Evolutionary conservation across 352 stramenopile species (phyloP).

Genomic region (Globisporangium alternatum): DNA sequence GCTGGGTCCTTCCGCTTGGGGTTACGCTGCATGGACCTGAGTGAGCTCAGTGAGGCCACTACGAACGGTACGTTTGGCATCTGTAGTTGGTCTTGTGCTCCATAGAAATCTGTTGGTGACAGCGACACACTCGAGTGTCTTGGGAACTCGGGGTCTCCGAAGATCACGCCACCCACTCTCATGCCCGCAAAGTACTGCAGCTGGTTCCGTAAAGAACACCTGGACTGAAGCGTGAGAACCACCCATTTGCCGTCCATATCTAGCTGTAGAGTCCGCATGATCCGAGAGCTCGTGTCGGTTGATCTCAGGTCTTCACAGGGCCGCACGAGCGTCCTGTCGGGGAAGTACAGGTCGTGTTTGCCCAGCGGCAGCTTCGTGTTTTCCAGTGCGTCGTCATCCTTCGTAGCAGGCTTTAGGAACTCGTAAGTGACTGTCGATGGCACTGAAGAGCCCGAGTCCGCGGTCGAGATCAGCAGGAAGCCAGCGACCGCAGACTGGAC

Average conservation of each 20-base stretch:
- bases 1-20: constrained; percentile 15
- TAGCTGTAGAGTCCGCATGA: constrained; percentile 1
- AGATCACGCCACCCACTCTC: constrained; percentile 40
- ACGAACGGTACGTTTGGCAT: constrained; percentile 40
- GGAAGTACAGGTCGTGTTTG: constrained; percentile 36
- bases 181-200: constrained; percentile 38
- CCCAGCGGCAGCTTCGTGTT: constrained; percentile 37
- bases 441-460: constrained; percentile 32
- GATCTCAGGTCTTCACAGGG: constrained; percentile 26
- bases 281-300: background rate
- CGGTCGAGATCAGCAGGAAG: constrained; percentile 53
- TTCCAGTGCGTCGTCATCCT: background rate
- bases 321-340: constrained; percentile 24
- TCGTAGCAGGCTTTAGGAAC: constrained; percentile 14
- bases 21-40: background rate
- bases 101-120: constrained; percentile 13
- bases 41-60: constrained; percentile 26
- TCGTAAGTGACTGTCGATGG: constrained; percentile 38
- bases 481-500: constrained; percentile 42
- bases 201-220: constrained; percentile 41
- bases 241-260: constrained; percentile 29
- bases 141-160: constrained; percentile 37
- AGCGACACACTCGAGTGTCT: constrained; percentile 11
- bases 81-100: constrained; percentile 12
- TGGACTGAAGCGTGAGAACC: constrained; percentile 22